Base-by-base conservation (phyloP, 306 rosid species). In the Corylus heterophylla region DNA sequence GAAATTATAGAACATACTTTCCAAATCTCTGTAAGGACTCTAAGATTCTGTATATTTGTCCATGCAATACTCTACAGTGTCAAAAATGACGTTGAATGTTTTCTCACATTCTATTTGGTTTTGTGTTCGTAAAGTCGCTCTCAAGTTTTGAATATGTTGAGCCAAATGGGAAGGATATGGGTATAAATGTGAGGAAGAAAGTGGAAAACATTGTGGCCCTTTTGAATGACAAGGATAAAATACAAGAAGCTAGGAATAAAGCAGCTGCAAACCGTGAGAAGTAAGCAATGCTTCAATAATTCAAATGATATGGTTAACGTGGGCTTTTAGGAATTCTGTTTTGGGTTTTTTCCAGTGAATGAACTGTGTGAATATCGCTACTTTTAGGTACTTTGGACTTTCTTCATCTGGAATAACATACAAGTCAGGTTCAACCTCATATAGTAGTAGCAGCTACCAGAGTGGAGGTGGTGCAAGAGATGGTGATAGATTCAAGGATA, bases 1-100 rank as follows among this genome's bases (percentile, higher is more conserved):
- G 99, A 96, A 88, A 90, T 96, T 82, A 87, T 96, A 69, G 99
- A 96, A 73, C 99, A 96, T 78, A 96, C 99, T 74, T 96, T 96
- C 79, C 99, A 93, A 83, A 93, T 96, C 74, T 93, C 99, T 1
- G 99, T 96, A 87, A 86, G 91, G 74, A 77, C 47, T 66, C 42
- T 35, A 76, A 73, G 78, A 55, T 79, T 74, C 20, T 45, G 69
- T 39, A 62, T 52, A 12, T 16, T 78, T 79, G 11, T 68, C 54
- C 54, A 54, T 76, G 74, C 74, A 84, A 76, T 80, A 83, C 42
- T 83, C 49, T 78, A 49, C 27, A 66, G 50, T 64, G 76, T 78
- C 78, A 56, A 48, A 49, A 51, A 56, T 47, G 62, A 44, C 70
- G 75, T 76, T 76, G 45, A 6, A 61, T 18, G 20, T 81, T 54